Evolutionary conservation across 2,329 filamentous ascomycete species (phyloP).

Genomic region (Trichoderma pleuroti): DNA sequence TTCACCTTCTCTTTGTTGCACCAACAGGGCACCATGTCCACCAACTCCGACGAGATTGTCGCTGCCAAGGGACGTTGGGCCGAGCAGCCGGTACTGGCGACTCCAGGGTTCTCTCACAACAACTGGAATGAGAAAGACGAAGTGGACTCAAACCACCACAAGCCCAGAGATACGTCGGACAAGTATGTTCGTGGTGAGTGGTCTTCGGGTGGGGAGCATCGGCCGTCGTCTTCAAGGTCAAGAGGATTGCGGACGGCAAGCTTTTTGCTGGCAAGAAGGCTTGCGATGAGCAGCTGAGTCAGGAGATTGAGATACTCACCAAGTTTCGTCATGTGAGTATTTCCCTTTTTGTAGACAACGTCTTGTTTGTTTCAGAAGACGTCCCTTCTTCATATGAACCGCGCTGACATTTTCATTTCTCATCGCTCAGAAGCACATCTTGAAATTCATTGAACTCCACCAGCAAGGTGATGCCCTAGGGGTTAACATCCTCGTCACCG

Average conservation of each 20-base stretch:
- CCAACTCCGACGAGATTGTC: not conserved
- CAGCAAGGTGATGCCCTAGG: conserved; percentile 22
- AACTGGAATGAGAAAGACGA: conserved; percentile 26
- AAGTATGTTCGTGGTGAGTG: conserved; percentile 27
- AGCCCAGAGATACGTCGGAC: conserved; percentile 19
- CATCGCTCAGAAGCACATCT: conserved; percentile 26
- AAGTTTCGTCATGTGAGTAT: conserved; percentile 28
- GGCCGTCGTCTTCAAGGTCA: conserved; percentile 31
- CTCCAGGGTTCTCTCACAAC: not conserved
- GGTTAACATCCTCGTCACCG: conserved; percentile 30
- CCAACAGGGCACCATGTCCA: not conserved
- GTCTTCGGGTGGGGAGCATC: conserved; percentile 30
- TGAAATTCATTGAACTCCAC: conserved; percentile 30
- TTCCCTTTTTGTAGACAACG: not conserved
- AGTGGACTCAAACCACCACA: conserved; percentile 15
- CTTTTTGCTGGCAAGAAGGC: conserved; percentile 32
- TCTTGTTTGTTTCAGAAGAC: not conserved
- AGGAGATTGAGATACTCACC: conserved; percentile 26
- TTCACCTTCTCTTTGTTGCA: not conserved
- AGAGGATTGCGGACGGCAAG: conserved; percentile 24
- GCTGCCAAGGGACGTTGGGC: not conserved
- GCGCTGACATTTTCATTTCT: not conserved
- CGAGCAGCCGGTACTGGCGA: not conserved
- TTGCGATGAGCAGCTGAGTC: conserved; percentile 23
- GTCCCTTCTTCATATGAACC: not conserved